A percentile compares a stretch with the other conserved stretches of the same genome.
These are phyloP conservation scores for Eucalyptus victrix DNA, from an alignment of 345 rosid genomes.

Conservation along the genomic window DNA sequence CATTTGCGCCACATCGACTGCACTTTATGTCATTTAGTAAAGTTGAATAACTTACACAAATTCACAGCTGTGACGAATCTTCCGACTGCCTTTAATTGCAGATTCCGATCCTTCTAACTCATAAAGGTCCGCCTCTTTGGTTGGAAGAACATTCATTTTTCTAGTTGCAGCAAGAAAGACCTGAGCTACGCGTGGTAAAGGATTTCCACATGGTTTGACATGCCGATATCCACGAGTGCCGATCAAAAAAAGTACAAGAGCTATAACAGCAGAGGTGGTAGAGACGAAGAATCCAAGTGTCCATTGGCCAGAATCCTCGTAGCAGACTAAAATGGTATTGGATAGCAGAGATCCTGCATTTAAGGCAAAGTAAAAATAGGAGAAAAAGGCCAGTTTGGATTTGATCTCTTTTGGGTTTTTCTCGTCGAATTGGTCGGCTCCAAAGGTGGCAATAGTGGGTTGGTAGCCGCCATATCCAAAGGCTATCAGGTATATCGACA, in stretches of 20 bases:
- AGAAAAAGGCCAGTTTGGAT: slow-evolving; percentile 15
- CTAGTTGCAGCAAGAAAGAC: slow-evolving; percentile 21
- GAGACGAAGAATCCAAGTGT: slow-evolving; percentile 21
- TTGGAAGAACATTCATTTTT: slow-evolving; percentile 15
- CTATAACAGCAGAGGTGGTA: slow-evolving; percentile 10
- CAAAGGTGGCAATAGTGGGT: slow-evolving; percentile 83
- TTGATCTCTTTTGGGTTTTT: neutral
- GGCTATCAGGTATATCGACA: slow-evolving; percentile 62
- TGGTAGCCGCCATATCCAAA: slow-evolving; percentile 92
- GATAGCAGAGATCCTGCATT: slow-evolving; percentile 27
- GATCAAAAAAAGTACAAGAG: slow-evolving; percentile 3
- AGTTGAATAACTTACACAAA: slow-evolving; percentile 2
- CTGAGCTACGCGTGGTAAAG: slow-evolving; percentile 26
- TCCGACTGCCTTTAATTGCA: slow-evolving; percentile 31
- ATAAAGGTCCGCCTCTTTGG: slow-evolving; percentile 3
- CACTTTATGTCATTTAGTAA: neutral
- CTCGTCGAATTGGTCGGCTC: slow-evolving; percentile 55
- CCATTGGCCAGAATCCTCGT: slow-evolving; percentile 27
- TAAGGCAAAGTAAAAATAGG: slow-evolving; percentile 29
- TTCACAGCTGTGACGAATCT: slow-evolving; percentile 17
- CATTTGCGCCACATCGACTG: neutral
- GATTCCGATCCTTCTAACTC: slow-evolving; percentile 24
- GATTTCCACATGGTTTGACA: slow-evolving; percentile 24
- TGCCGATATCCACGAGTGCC: slow-evolving; percentile 9
- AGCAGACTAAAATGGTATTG: slow-evolving; percentile 21